Conservation (phyloP, 169 alveolate genomes). For the Cryptosporidium andersoni region DNA sequence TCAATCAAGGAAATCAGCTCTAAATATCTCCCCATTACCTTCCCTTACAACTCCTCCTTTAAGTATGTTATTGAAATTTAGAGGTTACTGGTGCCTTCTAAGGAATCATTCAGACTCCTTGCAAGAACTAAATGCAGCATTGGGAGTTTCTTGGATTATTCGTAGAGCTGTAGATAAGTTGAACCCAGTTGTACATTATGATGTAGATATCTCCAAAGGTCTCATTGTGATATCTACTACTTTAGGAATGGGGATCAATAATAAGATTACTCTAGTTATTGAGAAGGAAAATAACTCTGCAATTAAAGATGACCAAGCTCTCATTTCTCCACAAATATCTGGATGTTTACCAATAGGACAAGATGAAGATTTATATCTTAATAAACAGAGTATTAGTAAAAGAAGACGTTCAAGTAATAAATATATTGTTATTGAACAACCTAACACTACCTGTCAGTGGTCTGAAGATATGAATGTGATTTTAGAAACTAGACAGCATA, state of each 20-base stretch:
- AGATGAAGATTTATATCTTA: slow-evolving; percentile 19
- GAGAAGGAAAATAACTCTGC: slow-evolving; percentile 16
- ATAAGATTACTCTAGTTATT: slow-evolving; percentile 44
- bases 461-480: slow-evolving; percentile 57
- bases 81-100: slow-evolving; percentile 61
- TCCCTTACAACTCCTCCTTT: not conserved
- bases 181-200: slow-evolving; percentile 63
- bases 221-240: slow-evolving; percentile 59
- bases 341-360: no score
- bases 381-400: slow-evolving; percentile 40
- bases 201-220: slow-evolving; percentile 49
- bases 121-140: slow-evolving; percentile 66
- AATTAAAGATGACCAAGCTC: slow-evolving; percentile 29
- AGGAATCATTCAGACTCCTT: slow-evolving; percentile 62
- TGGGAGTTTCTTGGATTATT: slow-evolving; percentile 69
- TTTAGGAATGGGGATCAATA: slow-evolving; percentile 53
- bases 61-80: slow-evolving; percentile 27
- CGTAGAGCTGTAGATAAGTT: slow-evolving; percentile 63
- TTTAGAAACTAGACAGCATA: slow-evolving; percentile 70
- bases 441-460: slow-evolving; percentile 62
- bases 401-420: slow-evolving; percentile 49
- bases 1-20: no score
- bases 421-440: slow-evolving; percentile 60
- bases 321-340: not conserved
- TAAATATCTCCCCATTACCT: no score